Base-by-base conservation (phyloP, 495 filamentous ascomycete genomes). In the Aspergillus kassunensis region DNA sequence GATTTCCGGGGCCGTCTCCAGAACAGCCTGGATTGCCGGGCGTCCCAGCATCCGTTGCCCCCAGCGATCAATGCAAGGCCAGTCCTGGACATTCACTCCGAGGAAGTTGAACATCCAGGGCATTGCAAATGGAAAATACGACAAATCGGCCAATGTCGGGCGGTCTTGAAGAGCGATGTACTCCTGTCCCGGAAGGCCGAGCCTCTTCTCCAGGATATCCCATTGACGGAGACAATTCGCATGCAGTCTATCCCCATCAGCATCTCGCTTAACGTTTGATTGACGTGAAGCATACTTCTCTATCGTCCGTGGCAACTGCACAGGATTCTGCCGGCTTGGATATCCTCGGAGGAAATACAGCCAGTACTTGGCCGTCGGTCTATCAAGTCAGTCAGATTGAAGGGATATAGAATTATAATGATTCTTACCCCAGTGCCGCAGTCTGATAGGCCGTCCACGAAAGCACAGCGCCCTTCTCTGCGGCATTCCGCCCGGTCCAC, bases 321-420 rank as follows among this genome's bases (percentile, higher is more conserved):
- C 42, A 6, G 42, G 24, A 5, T 45, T 15, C 15, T 29, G 13
- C 8, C 42, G 42, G 6, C 24, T 45, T 6, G 42, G 42, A 10
- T 30, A 29, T 18, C 42, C 42, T 31, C 42, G 42, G 6, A 34
- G 29, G 44, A 47, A 47, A 31, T 34, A 34, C 16, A 47, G 44
- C 44, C 44, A 47, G n/a, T 34, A 47, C 20, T 47, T 47, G 2
- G 44, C 25, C 6, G 44, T 47, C 2, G 44, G 44, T 3, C 44
- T 23, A 27, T 44, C 4, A 34, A 29, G 29, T n/a, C n/a, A n/a
- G n/a, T n/a, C n/a, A n/a, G n/a, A n/a, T n/a, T n/a, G n/a, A n/a
- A n/a, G n/a, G n/a, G n/a, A n/a, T n/a, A n/a, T n/a, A n/a, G n/a
- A n/a, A n/a, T n/a, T n/a, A n/a, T n/a, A n/a, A n/a, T n/a, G n/a